These are phyloP conservation scores for Geosmithia morbida DNA, from an alignment of 2,329 filamentous ascomycete genomes.

Conservation along the genomic window DNA sequence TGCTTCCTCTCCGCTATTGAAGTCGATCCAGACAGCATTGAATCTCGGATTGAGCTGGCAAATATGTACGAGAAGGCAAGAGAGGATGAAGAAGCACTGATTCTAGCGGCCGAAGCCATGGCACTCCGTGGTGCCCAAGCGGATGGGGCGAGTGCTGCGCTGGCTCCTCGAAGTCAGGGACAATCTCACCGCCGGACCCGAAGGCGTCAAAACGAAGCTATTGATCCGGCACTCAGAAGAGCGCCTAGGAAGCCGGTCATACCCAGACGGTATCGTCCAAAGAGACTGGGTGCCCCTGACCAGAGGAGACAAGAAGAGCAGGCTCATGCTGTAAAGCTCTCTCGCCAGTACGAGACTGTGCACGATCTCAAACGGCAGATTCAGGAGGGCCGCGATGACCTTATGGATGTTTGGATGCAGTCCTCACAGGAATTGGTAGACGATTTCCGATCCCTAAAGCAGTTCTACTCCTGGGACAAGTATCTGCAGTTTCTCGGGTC, in stretches of 20 bases:
- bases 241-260: conserved; percentile 8
- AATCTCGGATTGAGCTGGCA: conserved; percentile 65
- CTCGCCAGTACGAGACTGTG: conserved; percentile 27
- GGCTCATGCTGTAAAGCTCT: conserved; percentile 21
- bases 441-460: conserved; percentile 48
- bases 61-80: conserved; percentile 70
- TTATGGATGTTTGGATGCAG: conserved; percentile 39
- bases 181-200: background rate
- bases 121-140: conserved; percentile 39
- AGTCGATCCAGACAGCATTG: conserved; percentile 55
- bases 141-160: background rate
- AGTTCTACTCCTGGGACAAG: conserved; percentile 54
- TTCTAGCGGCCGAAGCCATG: conserved; percentile 63
- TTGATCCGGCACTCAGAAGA: background rate
- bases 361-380: conserved; percentile 25
- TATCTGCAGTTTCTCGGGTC: conserved; percentile 42
- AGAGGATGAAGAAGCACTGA: conserved; percentile 61
- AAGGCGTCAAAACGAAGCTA: background rate
- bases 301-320: conserved; percentile 29
- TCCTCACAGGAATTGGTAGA: conserved; percentile 45
- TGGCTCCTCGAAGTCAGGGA: conserved; percentile 1
- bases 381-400: conserved; percentile 24
- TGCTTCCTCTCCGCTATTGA: conserved; percentile 64
- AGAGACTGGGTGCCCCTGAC: conserved; percentile 27
- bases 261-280: conserved; percentile 28